Percentiles rank a stretch among this genome's conserved stretches.
These are phyloP conservation scores for Malbranchea zuffiana DNA, from an alignment of 2,329 filamentous ascomycete species.

Conservation along the genomic window DNA sequence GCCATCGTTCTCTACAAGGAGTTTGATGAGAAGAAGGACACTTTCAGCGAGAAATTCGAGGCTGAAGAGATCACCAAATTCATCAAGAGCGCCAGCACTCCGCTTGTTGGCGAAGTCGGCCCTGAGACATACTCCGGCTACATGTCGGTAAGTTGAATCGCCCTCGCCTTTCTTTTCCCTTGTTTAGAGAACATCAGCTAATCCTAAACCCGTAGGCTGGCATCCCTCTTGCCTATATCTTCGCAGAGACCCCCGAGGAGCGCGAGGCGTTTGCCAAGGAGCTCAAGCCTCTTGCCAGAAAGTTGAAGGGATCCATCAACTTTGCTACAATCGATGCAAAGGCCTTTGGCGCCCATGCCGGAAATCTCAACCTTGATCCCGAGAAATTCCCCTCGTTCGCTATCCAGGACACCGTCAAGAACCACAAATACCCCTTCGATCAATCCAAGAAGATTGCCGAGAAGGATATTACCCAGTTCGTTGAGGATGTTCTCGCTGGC, in stretches of 20 bases:
- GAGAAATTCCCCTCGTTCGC: constrained; percentile 96
- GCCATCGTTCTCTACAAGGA: constrained; percentile 91
- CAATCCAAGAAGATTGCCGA: constrained; percentile 67
- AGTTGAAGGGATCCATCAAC: constrained; percentile 90
- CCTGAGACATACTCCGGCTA: constrained; percentile 94
- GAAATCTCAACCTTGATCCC: constrained; percentile 92
- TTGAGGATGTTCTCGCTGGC: constrained; percentile 72
- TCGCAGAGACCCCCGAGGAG: constrained; percentile 84
- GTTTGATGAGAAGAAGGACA: constrained; percentile 91
- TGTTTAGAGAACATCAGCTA: background rate
- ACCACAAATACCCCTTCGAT: constrained; percentile 93
- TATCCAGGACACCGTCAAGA: constrained; percentile 90
- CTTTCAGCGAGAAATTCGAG: constrained; percentile 72
- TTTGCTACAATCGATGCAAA: constrained; percentile 96
- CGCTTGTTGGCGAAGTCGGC: constrained; percentile 88
- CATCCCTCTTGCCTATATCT: constrained; percentile 93
- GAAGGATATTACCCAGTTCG: constrained; percentile 66
- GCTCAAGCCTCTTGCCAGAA: constrained; percentile 77
- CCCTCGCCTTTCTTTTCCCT: background rate
- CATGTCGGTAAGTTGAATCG: constrained; percentile 56
- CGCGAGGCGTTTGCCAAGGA: constrained; percentile 64
- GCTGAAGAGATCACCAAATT: constrained; percentile 70
- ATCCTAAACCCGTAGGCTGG: constrained; percentile 51
- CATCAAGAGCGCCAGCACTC: constrained; percentile 72
- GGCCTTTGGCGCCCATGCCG: constrained; percentile 84